Conservation (phyloP, 768 basidiomycete species). For the Tephrocybe rancida region DNA sequence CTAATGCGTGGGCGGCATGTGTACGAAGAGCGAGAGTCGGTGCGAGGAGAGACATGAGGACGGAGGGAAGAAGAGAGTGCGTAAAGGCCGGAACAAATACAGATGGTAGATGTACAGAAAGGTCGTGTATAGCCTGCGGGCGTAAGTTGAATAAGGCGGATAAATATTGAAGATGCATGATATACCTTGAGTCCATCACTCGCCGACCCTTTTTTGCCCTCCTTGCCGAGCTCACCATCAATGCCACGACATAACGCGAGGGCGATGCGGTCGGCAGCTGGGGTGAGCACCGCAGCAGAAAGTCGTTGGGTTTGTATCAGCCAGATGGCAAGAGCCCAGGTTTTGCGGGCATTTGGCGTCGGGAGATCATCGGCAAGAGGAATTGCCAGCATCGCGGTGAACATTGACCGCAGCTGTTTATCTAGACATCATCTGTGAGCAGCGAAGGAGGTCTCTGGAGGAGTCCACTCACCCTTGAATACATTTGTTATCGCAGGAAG, state of each 20-base stretch:
- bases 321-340: constrained; percentile 77
- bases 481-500: constrained; percentile 58
- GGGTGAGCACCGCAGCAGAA: constrained; percentile 58
- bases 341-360: constrained; percentile 86
- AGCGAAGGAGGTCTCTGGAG: constrained; percentile 13
- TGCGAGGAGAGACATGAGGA: constrained; percentile 65
- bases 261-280: constrained; percentile 68
- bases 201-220: constrained; percentile 84
- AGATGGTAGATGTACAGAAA: constrained; percentile 60
- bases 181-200: constrained; percentile 78
- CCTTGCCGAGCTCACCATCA: constrained; percentile 84
- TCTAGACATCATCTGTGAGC: constrained; percentile 39
- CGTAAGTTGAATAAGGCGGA: background rate
- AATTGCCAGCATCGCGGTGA: constrained; percentile 69
- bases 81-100: constrained; percentile 73
- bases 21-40: constrained; percentile 64
- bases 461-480: constrained; percentile 56
- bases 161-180: constrained; percentile 11
- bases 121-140: constrained; percentile 69
- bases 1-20: constrained; percentile 76
- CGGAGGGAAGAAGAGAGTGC: constrained; percentile 49
- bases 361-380: constrained; percentile 70
- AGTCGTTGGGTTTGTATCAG: constrained; percentile 73
- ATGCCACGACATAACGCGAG: constrained; percentile 75
- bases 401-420: constrained; percentile 55